Conservation (phyloP, 345 rosid genomes). For the Pistacia atlantica region DNA sequence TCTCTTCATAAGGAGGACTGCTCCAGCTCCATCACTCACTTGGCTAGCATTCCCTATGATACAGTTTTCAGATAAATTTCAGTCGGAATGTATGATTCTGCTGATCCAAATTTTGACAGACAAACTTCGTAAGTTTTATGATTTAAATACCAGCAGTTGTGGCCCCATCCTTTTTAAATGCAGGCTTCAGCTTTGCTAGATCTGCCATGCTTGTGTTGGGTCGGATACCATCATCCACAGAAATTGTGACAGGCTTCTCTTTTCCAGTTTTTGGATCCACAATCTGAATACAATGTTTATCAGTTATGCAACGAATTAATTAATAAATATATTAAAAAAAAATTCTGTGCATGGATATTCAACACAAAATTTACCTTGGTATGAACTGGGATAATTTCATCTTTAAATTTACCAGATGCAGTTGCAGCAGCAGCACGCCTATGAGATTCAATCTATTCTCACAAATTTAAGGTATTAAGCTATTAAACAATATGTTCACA, state of each 20-base stretch:
- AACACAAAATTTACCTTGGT: conserved; percentile 60
- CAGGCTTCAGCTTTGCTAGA: conserved; percentile 84
- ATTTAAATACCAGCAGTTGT: conserved; percentile 84
- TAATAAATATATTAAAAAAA: neutral
- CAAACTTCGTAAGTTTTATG: neutral
- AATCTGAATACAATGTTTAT: conserved; percentile 44
- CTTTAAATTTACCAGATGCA: conserved; percentile 84
- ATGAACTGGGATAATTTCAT: conserved; percentile 78
- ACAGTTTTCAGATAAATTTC: conserved; percentile 18
- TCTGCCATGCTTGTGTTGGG: conserved; percentile 60
- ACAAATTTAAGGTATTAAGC: conserved; percentile 24
- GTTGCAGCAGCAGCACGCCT: conserved; percentile 90
- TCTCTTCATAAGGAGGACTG: conserved; percentile 93
- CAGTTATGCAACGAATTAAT: conserved; percentile 12
- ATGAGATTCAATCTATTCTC: conserved; percentile 85
- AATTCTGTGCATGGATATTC: neutral
- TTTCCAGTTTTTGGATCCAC: conserved; percentile 81
- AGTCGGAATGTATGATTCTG: conserved; percentile 1
- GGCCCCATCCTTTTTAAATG: conserved; percentile 74
- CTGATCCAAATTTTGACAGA: conserved; percentile 2
- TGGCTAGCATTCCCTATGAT: conserved; percentile 89
- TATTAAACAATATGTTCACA: conserved; percentile 2
- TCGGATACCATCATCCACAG: conserved; percentile 86
- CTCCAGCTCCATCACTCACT: conserved; percentile 97
- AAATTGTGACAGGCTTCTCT: conserved; percentile 64